Evolutionary conservation across 441 rosid species (phyloP).

Genomic region (Syzygium syzygioides): DNA sequence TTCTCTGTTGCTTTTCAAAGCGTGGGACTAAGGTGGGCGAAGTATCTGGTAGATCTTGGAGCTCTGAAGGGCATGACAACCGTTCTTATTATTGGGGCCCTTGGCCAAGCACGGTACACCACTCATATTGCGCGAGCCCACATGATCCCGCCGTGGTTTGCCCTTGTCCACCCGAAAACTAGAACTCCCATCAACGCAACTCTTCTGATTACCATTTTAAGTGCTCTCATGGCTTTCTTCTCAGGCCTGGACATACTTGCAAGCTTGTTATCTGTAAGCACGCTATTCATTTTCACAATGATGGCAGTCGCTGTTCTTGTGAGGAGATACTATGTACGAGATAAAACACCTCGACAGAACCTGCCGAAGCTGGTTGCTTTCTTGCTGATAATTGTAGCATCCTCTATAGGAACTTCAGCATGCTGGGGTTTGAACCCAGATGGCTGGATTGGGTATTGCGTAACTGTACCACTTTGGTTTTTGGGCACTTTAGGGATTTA

Average conservation of each 20-base stretch:
- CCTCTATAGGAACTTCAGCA: constrained; percentile 40
- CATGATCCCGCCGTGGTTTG: constrained; percentile 24
- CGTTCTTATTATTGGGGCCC: too few relatives aligned
- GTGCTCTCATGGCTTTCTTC: constrained; percentile 28
- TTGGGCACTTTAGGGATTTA: constrained; percentile 32
- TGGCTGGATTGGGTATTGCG: constrained; percentile 41
- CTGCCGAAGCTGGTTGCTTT: constrained; percentile 25
- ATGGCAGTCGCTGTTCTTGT: constrained; percentile 43
- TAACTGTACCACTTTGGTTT: constrained; percentile 47
- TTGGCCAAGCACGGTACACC: too few relatives aligned
- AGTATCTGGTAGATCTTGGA: too few relatives aligned
- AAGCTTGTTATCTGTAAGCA: constrained; percentile 22
- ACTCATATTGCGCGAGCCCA: too few relatives aligned
- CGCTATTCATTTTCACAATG: constrained; percentile 42
- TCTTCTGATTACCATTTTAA: constrained; percentile 20
- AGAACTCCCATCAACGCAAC: constrained; percentile 45
- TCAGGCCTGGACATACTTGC: constrained; percentile 19
- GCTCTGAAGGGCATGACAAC: too few relatives aligned
- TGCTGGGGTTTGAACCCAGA: constrained; percentile 34
- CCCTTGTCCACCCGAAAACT: constrained; percentile 43
- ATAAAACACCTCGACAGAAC: constrained; percentile 17
- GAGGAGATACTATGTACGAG: constrained; percentile 37
- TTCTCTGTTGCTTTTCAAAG: constrained; percentile 36
- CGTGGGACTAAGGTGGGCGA: constrained; percentile 42
- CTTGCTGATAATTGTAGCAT: constrained; percentile 28